Conservation (phyloP, 257 asterid species). For the Nicotiana sylvestris region DNA sequence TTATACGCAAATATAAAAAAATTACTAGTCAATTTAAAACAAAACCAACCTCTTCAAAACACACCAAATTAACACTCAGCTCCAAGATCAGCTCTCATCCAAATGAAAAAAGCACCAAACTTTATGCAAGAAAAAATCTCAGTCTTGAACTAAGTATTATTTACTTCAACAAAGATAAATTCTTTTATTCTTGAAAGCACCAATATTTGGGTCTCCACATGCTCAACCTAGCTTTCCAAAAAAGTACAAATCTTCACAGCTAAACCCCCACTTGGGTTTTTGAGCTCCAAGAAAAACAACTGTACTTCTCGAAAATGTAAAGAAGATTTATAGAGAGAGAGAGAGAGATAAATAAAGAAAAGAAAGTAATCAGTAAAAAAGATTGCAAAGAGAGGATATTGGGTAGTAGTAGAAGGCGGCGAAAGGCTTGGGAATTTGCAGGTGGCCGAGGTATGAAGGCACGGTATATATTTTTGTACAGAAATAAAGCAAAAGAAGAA, state of each 20-base stretch:
- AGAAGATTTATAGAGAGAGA: neutral
- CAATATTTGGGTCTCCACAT: conserved; percentile 50
- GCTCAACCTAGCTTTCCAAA: conserved; percentile 29
- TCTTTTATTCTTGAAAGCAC: conserved; percentile 33
- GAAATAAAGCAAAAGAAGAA: neutral
- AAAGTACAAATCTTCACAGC: conserved; percentile 34
- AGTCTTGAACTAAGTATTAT: neutral
- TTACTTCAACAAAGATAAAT: conserved; percentile 16
- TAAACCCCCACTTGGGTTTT: conserved; percentile 32
- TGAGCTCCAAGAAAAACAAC: conserved; percentile 42
- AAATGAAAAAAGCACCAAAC: conserved; percentile 7
- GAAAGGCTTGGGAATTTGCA: conserved; percentile 30
- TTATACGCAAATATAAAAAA: conserved; percentile 11
- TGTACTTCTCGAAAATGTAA: conserved; percentile 23
- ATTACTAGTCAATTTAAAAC: conserved; percentile 13
- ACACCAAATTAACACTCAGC: conserved; percentile 9
- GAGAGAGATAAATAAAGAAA: neutral
- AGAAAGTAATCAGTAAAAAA: neutral
- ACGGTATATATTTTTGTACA: neutral
- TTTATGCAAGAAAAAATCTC: neutral
- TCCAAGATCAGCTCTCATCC: conserved; percentile 6
- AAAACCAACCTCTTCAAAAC: conserved; percentile 38
- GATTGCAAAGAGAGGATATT: neutral
- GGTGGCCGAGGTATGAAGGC: conserved; percentile 26
- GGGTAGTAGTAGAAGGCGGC: conserved; percentile 37